Percentiles rank a stretch among this genome's conserved stretches.
phyloP scores from a whole-genome alignment of 23 red algal genomes.

The Gracilaria gracilis region DNA sequence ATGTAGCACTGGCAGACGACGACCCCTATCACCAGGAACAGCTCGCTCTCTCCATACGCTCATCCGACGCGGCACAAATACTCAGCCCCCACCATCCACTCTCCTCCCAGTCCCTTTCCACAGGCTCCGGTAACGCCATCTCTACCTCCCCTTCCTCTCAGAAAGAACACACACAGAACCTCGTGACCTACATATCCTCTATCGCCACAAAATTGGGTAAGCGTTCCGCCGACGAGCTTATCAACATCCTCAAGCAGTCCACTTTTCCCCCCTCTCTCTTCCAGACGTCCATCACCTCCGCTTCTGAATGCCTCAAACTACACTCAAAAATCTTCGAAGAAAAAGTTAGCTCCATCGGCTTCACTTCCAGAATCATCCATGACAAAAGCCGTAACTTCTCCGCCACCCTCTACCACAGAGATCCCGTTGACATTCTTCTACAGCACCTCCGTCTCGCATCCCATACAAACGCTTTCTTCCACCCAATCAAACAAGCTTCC shows the following conservation, averaged over 20 bases:
- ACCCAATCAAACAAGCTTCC: neutral
- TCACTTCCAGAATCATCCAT: neutral
- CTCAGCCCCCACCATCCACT: neutral
- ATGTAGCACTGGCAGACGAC: neutral
- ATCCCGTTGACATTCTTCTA: neutral
- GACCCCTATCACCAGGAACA: neutral
- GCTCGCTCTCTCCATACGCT: neutral
- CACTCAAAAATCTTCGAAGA: constrained; percentile 4
- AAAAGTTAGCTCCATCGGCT: neutral
- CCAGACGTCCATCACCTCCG: neutral
- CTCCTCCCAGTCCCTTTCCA: neutral
- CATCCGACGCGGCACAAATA: neutral
- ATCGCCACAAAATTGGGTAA: neutral
- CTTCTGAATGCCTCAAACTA: neutral
- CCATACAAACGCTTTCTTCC: constrained; percentile 8
- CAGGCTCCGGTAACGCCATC: neutral
- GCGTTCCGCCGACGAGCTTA: constrained; percentile 11
- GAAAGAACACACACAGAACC: neutral
- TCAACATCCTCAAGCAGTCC: neutral
- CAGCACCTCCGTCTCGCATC: neutral
- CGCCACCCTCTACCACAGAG: neutral
- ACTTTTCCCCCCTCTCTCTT: neutral
- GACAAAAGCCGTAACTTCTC: neutral
- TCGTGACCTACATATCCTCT: neutral
- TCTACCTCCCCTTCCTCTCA: neutral